Percentiles rank a stretch among this genome's conserved stretches.
Conservation (phyloP, 495 filamentous ascomycete species). For the Cairneyella variabilis region DNA sequence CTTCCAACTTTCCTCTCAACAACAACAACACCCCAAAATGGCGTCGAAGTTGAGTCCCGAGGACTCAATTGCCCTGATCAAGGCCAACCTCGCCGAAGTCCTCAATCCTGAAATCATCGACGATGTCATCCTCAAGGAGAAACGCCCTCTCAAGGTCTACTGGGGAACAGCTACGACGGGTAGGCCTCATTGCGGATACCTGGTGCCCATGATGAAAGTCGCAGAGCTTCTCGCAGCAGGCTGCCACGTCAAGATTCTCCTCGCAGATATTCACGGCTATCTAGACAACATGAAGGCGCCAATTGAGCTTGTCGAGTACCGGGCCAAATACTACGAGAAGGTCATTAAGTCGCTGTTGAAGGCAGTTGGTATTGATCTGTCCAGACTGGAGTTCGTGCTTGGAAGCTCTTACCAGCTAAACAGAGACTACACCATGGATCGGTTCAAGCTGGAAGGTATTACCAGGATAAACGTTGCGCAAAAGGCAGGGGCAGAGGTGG, state of each 20-base stretch:
- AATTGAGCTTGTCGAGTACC: slow-evolving; percentile 78
- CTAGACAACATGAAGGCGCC: slow-evolving; percentile 83
- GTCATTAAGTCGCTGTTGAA: slow-evolving; percentile 63
- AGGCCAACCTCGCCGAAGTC: slow-evolving; percentile 75
- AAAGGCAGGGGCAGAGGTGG: slow-evolving; percentile 86
- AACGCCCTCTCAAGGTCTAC: slow-evolving; percentile 73
- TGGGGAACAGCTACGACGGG: slow-evolving; percentile 59
- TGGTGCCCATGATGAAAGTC: slow-evolving; percentile 76
- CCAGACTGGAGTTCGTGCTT: slow-evolving; percentile 78
- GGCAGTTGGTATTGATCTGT: slow-evolving; percentile 68
- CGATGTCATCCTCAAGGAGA: slow-evolving; percentile 62
- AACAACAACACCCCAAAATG: slow-evolving; percentile 1
- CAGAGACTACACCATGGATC: slow-evolving; percentile 68
- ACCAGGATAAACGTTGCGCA: slow-evolving; percentile 67
- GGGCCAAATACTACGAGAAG: slow-evolving; percentile 68
- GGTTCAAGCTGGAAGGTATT: slow-evolving; percentile 58
- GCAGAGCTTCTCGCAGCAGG: slow-evolving; percentile 83
- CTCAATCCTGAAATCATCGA: slow-evolving; percentile 86
- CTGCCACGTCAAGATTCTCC: slow-evolving; percentile 74
- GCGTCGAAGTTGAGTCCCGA: slow-evolving; percentile 20
- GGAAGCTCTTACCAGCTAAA: slow-evolving; percentile 80
- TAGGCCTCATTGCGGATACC: slow-evolving; percentile 78
- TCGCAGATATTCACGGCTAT: slow-evolving; percentile 79
- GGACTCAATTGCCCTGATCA: slow-evolving; percentile 64
- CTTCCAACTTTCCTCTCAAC: not conserved